These are phyloP conservation scores for Aspergillus fijiensis DNA, from an alignment of 2,329 filamentous ascomycete genomes.

Conservation along the genomic window DNA sequence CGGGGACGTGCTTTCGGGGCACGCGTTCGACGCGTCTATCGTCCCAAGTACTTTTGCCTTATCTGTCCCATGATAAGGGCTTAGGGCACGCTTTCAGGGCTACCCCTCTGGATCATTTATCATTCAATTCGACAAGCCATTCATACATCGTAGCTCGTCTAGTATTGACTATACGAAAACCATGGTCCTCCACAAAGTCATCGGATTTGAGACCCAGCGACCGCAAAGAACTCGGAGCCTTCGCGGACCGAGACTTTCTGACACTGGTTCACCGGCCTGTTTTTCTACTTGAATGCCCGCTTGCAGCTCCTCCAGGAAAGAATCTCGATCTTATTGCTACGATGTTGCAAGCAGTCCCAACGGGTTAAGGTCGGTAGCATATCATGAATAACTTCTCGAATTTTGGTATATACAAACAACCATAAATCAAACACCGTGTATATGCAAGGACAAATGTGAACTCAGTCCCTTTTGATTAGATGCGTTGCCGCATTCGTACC, in stretches of 20 bases:
- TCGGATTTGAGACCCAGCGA: too few species aligned
- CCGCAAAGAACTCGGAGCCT: too few species aligned
- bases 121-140: too few species aligned
- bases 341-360: conserved; percentile 49
- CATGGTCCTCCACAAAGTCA: too few species aligned
- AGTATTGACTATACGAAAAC: too few species aligned
- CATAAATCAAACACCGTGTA: neutral
- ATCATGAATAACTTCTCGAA: neutral
- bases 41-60: conserved; percentile 20
- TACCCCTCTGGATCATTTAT: neutral
- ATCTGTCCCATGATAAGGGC: conserved; percentile 26
- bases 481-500: conserved; percentile 53
- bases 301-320: too few species aligned
- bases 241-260: too few species aligned
- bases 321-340: conserved; percentile 20
- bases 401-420: neutral
- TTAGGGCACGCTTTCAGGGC: conserved; percentile 36
- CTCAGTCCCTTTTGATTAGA: conserved; percentile 18
- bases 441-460: conserved; percentile 1
- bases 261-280: too few species aligned
- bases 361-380: conserved; percentile 15
- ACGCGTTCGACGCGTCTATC: conserved; percentile 26
- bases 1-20: conserved; percentile 11
- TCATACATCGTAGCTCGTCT: too few species aligned
- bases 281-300: too few species aligned